Base-by-base conservation (phyloP, 805 yeast genomes). In the Candida qinlingensis region DNA sequence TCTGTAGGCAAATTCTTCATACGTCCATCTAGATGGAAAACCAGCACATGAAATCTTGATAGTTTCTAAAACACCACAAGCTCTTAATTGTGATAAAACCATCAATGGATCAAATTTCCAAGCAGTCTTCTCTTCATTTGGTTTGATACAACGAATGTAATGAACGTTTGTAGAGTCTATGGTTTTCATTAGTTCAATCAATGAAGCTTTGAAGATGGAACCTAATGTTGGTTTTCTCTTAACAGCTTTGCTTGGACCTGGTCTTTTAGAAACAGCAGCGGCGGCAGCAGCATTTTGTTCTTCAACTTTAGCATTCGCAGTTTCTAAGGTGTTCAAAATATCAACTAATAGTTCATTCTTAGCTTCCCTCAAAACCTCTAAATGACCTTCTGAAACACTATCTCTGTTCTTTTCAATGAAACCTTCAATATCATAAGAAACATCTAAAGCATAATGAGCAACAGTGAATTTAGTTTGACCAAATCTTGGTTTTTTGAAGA, bases 21-120 rank as follows among this genome's bases (percentile, higher is more conserved):
- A 94, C 3, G 96, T 81, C 90, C 97, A 89, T 64, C 97, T 77
- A 0, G 97, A 85, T 13, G 99, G 99, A 77, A 91, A 92, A 38
- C 99, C 99, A 44, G 96, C 97, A 71, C 97, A 91, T 2, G 97
- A 91, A 42, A 92, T 92, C 61, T 96, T 76, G 63, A 92, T 92
- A 2, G 99, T 94, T 66, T 94, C 99, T 57, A 92, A 74, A 42
- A 92, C 98, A 85, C 99, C 99, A 75, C 99, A 92, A 6, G 99
- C 99, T 65, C 99, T 80, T 54, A 92, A 76, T 68, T 92, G 99
- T 6, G 96, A 85, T 52, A 94, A 75, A 11, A 92, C 98, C 97
- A 92, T 91, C 39, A 90, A 77, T 12, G 96, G 89, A 62, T 90
- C 96, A 68, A 92, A 92, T 65, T 83, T 85, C 98, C 99, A 92